Base-by-base conservation (phyloP, 2,329 filamentous ascomycete species). In the Penicillium sp. region DNA sequence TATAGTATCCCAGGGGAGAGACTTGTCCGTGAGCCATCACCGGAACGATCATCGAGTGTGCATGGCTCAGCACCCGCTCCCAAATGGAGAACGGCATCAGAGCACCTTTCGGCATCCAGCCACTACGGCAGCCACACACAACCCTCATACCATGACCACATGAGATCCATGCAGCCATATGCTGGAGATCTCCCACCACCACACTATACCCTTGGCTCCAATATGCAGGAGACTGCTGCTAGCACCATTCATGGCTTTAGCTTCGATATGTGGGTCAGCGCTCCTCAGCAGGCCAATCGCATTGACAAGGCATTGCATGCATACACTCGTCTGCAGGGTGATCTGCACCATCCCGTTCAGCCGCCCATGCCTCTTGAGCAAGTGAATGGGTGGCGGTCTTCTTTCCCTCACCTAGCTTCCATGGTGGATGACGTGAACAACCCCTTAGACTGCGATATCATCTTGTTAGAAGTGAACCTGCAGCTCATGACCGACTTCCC, bases 211-310 rank as follows among this genome's bases (percentile, higher is more conserved):
- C 57, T 74, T 30, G 72, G 67, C 10, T 69, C 69, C 5, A 73
- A 66, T 45, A 61, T 70, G 53, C 69, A 69, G 25, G 69, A 72
- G n/a, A 53, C 61, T 10, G 62, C 62, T 30, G 53, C 61, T 25
- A 67, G 69, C 44, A 62, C 59, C 41, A 63, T 76, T 30, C 64
- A 73, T 56, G 70, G 69, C 17, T 68, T 78, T 47, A 71, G 68
- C 44, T 78, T 80, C 57, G 72, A 75, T 43, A 79, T 79, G 77
- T 78, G 75, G 74, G 75, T 78, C 8, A 75, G 70, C 59, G 65
- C 68, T 5, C 70, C 70, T 45, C 64, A 72, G 40, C 69, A 73
- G 53, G 69, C 66, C 6, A 68, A 71, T 44, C 66, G 67, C 25
- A 67, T 70, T 19, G 74, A 76, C 41, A 69, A 73, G 52, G 71